Evolutionary conservation across 495 filamentous ascomycete species (phyloP).

Genomic region (Opeltia flavorubescens): DNA sequence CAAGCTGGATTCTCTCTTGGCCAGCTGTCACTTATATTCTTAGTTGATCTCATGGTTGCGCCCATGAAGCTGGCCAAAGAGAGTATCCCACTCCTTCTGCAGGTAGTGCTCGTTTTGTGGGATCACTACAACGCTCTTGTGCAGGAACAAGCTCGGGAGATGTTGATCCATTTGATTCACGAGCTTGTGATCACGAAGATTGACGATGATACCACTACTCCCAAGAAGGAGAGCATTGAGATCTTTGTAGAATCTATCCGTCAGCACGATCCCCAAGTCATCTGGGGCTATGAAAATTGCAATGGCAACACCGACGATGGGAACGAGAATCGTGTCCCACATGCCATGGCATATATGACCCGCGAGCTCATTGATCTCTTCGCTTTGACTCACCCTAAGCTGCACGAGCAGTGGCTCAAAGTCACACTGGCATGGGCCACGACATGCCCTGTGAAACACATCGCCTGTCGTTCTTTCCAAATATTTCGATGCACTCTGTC

Average conservation of each 20-base stretch:
- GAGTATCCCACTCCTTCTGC: conserved; percentile 69
- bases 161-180: conserved; percentile 95
- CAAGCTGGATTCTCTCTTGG: conserved; percentile 83
- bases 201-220: conserved; percentile 51
- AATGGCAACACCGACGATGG: conserved; percentile 55
- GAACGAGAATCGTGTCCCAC: conserved; percentile 65
- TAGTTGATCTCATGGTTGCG: conserved; percentile 92
- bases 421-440: conserved; percentile 89
- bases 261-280: conserved; percentile 66
- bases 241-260: conserved; percentile 84
- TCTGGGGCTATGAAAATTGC: conserved; percentile 91
- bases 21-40: conserved; percentile 80
- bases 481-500: conserved; percentile 89
- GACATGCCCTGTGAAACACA: conserved; percentile 86
- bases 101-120: conserved; percentile 89
- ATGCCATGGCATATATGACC: conserved; percentile 72
- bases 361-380: conserved; percentile 73
- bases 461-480: conserved; percentile 94
- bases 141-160: conserved; percentile 90
- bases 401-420: conserved; percentile 81
- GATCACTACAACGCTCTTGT: conserved; percentile 92
- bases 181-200: conserved; percentile 87
- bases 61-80: conserved; percentile 65
- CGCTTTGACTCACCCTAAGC: conserved; percentile 65
- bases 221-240: conserved; percentile 63